These are phyloP conservation scores for Saccharomycopsis babjevae DNA, from an alignment of 805 yeast genomes.

Conservation along the genomic window DNA sequence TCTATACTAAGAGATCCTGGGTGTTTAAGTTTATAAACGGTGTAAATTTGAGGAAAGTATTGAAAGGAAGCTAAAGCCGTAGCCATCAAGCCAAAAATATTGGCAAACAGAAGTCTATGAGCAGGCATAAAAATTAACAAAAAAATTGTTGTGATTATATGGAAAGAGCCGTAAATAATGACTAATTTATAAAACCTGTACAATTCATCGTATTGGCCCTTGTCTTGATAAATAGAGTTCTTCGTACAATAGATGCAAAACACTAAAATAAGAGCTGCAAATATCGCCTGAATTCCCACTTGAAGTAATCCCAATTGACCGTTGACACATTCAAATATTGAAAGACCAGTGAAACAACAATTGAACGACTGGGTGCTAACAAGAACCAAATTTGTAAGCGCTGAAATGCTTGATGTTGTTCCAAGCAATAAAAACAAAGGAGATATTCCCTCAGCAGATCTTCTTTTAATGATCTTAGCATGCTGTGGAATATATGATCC, in stretches of 20 bases:
- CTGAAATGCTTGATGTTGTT: constrained; percentile 54
- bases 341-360: constrained; percentile 43
- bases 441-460: constrained; percentile 69
- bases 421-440: constrained; percentile 65
- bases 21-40: constrained; percentile 59
- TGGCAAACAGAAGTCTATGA: constrained; percentile 36
- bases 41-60: constrained; percentile 69
- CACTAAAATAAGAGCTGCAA: constrained; percentile 47
- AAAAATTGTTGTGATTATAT: constrained; percentile 29
- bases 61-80: constrained; percentile 56
- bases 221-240: constrained; percentile 37
- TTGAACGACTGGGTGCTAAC: constrained; percentile 49
- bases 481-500: constrained; percentile 73
- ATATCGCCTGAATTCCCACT: constrained; percentile 50
- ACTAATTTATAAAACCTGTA: constrained; percentile 33
- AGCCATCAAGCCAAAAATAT: constrained; percentile 53
- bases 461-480: constrained; percentile 41
- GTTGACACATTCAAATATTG: constrained; percentile 49
- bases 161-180: constrained; percentile 26
- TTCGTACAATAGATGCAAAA: constrained; percentile 42
- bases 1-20: constrained; percentile 72
- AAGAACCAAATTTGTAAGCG: constrained; percentile 55
- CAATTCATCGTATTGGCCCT: constrained; percentile 34
- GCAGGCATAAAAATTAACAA: constrained; percentile 11
- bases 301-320: constrained; percentile 60